Evolutionary conservation across 768 basidiomycete genomes (phyloP).

Genomic region (Mycena amicta): DNA sequence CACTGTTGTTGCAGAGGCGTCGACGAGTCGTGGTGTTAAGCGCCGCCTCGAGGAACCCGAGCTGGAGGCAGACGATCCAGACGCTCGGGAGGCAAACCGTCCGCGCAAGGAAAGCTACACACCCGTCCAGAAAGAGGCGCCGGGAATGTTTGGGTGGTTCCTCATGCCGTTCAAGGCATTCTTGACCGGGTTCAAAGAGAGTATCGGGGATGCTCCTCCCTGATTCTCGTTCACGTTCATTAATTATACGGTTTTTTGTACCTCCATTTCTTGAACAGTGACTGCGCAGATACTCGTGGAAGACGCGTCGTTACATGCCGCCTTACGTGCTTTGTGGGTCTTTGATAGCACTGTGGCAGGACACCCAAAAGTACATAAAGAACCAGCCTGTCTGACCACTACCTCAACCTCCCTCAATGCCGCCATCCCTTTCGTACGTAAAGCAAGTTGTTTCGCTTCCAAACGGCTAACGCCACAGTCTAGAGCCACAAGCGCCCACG

Average conservation of each 20-base stretch:
- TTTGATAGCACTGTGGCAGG: no score
- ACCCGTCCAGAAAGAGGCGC: constrained; percentile 46
- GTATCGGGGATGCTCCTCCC: constrained; percentile 34
- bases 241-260: background rate
- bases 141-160: constrained; percentile 60
- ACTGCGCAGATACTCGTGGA: background rate
- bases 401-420: background rate
- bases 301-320: background rate
- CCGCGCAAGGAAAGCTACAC: constrained; percentile 50
- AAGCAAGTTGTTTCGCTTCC: no score
- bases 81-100: constrained; percentile 52
- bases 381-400: no score
- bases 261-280: background rate
- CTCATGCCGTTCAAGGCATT: constrained; percentile 65
- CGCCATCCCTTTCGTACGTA: background rate
- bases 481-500: no score
- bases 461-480: background rate
- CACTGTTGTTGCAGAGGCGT: constrained; percentile 35
- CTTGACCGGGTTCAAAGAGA: constrained; percentile 68
- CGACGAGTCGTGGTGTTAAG: constrained; percentile 41
- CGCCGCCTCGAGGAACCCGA: constrained; percentile 49
- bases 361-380: no score
- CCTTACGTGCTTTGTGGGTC: background rate
- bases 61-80: constrained; percentile 34
- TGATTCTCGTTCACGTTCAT: background rate